phyloP scores from a whole-genome alignment of 306 rosid species.

The Glycyrrhiza uralensis region DNA sequence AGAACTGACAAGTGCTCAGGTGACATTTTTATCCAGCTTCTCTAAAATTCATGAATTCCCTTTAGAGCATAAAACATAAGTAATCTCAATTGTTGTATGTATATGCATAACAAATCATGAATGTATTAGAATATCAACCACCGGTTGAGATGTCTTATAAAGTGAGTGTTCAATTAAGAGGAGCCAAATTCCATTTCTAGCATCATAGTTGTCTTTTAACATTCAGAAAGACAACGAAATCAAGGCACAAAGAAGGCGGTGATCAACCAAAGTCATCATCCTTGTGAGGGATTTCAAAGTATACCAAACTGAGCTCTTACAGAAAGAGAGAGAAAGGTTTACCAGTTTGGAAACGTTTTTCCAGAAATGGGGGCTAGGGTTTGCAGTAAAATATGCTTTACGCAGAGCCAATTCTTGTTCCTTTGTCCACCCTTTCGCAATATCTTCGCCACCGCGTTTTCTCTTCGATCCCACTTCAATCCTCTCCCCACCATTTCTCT shows the following conservation, averaged over 20 bases:
- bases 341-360: slow-evolving; percentile 84
- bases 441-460: slow-evolving; percentile 37
- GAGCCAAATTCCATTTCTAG: too few relatives aligned
- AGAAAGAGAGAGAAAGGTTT: not conserved
- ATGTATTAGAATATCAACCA: too few relatives aligned
- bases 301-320: not conserved
- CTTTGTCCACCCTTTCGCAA: slow-evolving; percentile 60
- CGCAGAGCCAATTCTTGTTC: slow-evolving; percentile 71
- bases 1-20: not conserved
- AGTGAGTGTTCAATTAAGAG: too few relatives aligned
- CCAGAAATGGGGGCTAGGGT: slow-evolving; percentile 90
- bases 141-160: too few relatives aligned
- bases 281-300: too few relatives aligned
- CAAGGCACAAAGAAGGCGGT: not conserved
- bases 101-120: too few relatives aligned
- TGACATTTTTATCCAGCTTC: too few relatives aligned
- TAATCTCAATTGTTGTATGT: too few relatives aligned
- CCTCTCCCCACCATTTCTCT: not conserved
- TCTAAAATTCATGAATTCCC: too few relatives aligned
- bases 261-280: not conserved
- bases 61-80: too few relatives aligned
- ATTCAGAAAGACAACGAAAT: not conserved
- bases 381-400: slow-evolving; percentile 59
- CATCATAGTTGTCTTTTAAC: not conserved
- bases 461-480: slow-evolving; percentile 36